Evolutionary conservation across 345 rosid genomes (phyloP).

Genomic region (Reutealis trisperma): DNA sequence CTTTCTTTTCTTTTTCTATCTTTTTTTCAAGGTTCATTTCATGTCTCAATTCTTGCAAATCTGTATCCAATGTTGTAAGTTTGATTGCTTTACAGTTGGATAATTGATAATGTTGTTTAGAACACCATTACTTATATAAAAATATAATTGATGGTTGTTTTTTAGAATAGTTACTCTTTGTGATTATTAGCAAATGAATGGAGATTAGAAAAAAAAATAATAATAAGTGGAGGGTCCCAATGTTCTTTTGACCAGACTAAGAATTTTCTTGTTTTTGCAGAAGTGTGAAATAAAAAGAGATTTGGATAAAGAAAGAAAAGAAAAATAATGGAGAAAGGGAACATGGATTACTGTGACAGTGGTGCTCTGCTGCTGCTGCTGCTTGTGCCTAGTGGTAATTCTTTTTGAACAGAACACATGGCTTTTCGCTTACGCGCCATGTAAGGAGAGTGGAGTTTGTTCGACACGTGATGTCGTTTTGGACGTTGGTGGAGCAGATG

Average conservation of each 20-base stretch:
- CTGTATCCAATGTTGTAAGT: slow-evolving; percentile 39
- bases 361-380: background rate
- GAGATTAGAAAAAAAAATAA: slow-evolving; percentile 16
- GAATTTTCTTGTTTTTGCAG: background rate
- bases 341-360: slow-evolving; percentile 12
- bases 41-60: slow-evolving; percentile 8
- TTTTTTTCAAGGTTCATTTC: slow-evolving; percentile 5
- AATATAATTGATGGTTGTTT: background rate
- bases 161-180: background rate
- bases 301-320: background rate
- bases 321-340: slow-evolving; percentile 11
- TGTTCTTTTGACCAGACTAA: slow-evolving; percentile 44
- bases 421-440: background rate
- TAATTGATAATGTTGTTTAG: slow-evolving; percentile 34
- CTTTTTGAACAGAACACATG: background rate
- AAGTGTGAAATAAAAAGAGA: background rate
- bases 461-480: too few relatives aligned
- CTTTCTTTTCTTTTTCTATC: background rate
- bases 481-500: too few relatives aligned
- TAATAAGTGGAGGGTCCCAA: slow-evolving; percentile 44
- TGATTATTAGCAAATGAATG: background rate
- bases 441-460: too few relatives aligned
- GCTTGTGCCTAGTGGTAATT: background rate
- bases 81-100: slow-evolving; percentile 55
- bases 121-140: background rate